A percentile compares a stretch with the other conserved stretches of the same genome.
phyloP scores from a whole-genome alignment of 1,139 yeast genomes.

The Zygosaccharomyces sapae region DNA sequence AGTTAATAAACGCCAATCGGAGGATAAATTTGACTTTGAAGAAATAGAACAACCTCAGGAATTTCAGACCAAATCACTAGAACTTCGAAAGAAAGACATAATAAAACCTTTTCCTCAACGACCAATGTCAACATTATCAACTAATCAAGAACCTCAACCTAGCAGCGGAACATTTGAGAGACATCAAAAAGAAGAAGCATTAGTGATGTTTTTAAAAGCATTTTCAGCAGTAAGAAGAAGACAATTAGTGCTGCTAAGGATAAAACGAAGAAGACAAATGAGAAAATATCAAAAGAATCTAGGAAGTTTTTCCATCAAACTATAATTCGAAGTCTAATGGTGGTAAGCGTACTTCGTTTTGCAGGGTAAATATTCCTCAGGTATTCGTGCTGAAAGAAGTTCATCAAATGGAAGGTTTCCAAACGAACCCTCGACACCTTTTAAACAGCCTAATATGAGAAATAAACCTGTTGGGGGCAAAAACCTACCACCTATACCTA shows the following conservation, averaged over 20 bases:
- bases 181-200: slow-evolving; percentile 19
- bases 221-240: slow-evolving; percentile 19
- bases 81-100: neutral
- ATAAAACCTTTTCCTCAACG: neutral
- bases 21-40: neutral
- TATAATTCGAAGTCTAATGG: neutral
- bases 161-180: too few species aligned
- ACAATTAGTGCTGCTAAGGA: neutral
- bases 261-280: neutral
- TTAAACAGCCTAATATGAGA: neutral
- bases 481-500: slow-evolving; percentile 1
- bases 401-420: neutral
- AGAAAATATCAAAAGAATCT: neutral
- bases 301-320: neutral
- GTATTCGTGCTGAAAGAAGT: neutral
- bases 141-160: too few species aligned
- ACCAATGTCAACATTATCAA: neutral
- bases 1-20: neutral
- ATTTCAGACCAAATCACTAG: neutral
- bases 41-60: neutral
- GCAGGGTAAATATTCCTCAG: slow-evolving; percentile 8
- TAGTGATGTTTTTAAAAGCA: slow-evolving; percentile 16
- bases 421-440: neutral
- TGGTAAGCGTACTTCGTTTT: slow-evolving; percentile 3
- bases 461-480: neutral